Base-by-base conservation (phyloP, 495 filamentous ascomycete genomes). In the Hypoxylon subgilvum region DNA sequence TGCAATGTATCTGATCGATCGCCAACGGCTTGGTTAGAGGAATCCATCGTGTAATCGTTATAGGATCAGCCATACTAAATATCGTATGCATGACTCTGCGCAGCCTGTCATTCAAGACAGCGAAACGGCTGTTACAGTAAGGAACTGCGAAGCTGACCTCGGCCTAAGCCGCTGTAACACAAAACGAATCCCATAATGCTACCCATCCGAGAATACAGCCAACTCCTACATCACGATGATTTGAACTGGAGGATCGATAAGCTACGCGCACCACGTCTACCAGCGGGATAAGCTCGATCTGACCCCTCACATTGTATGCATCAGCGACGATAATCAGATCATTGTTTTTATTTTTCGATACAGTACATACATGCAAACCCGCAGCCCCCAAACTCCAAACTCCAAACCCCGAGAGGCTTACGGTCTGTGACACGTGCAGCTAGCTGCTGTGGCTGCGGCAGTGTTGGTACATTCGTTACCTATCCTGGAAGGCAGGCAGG, bases 271-370 rank as follows among this genome's bases (percentile, higher is more conserved):
- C 38, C 4, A 32, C 10, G 31, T 39, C 9, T 39, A 22, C 18
- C 21, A 21, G 25, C 25, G 43, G 38, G 23, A 32, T 16, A 35
- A 31, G 30, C 22, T 18, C 10, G 34, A 31, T 31, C 34, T 27
- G 21, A 51, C 58, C 58, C 52, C 46, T 43, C 39, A 42, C 30
- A 16, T 16, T 42, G 35, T 38, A 62, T 57, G 60, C 43, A 47
- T 7, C 28, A 23, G 4, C 13, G 60, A 28, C 40, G 58, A 62
- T 56, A 49, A 53, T 63, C 60, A 57, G 52, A 49, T 63, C 60
- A 63, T 63, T 25, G 17, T 30, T 35, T 30, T 36, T 39, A n/a
- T n/a, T 27, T 27, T 27, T 27, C 23, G 23, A 8, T 27, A 27
- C 23, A 8, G 8, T 3, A 27, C 23, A 27, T 27, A 8, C 3